Evolutionary conservation across 2,329 filamentous ascomycete species (phyloP), one percentile per base, ranked within the genome.

Genomic region (Myrmaecium sp.): DNA sequence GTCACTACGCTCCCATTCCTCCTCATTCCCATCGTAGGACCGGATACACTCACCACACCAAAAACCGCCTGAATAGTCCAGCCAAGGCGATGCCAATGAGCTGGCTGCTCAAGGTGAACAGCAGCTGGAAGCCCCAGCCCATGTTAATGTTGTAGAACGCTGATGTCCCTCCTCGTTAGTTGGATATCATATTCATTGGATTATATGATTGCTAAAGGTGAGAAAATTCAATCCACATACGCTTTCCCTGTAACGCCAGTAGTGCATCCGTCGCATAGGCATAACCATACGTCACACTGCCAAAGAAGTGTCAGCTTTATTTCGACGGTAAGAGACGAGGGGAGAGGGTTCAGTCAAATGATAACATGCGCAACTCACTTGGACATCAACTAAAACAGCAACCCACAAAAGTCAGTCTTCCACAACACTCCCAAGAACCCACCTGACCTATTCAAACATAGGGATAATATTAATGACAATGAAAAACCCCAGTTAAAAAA

Each of bases 231-330:
- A 5, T 10, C 4, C 10, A 11, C 23, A 4, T n/a, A 24, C 23
- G 33, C 18, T 38, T 41, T 5, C 33, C 38, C 10, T 35, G 17
- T 1, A 42, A 73, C 0, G 75, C 75, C 2, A 79, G 55, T 22
- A 82, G 63, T n/a, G 79, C 71, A 37, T 82, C 74, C 0, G 75
- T 81, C 1, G 74, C 71, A 38, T 81, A 81, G 3, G 74, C 71
- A 5, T 51, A 51, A 27, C 57, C 56, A 17, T 6, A 26, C 15
- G 5, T 21, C 5, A 9, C 10, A n/a, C 10, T 26, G n/a, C 12
- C 17, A n/a, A 3, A 5, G 15, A 17, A n/a, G 11, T 26, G n/a
- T n/a, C n/a, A n/a, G n/a, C n/a, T n/a, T n/a, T n/a, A n/a, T n/a
- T n/a, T n/a, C n/a, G n/a, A n/a, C n/a, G n/a, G n/a, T n/a, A n/a